phyloP scores from a whole-genome alignment of 2,329 filamentous ascomycete species.

The Hyphodiscus sp. region DNA sequence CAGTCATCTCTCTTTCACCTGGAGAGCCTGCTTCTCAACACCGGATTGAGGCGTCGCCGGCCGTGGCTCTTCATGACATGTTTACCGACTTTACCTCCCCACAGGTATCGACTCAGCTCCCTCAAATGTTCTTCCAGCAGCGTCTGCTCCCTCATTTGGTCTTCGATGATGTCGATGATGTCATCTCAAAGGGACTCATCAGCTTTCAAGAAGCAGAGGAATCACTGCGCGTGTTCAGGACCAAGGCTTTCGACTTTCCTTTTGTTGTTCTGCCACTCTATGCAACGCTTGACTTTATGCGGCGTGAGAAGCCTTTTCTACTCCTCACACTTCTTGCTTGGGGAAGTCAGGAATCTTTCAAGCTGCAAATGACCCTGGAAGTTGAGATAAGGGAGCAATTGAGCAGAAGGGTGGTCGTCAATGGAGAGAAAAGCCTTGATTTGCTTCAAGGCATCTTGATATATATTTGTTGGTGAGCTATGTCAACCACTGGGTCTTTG shows the following conservation, averaged over 20 bases:
- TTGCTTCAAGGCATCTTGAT: constrained; percentile 50
- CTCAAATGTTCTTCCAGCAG: constrained; percentile 17
- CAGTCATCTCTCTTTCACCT: background rate
- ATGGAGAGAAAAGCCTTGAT: constrained; percentile 51
- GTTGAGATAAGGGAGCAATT: constrained; percentile 51
- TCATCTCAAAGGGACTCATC: constrained; percentile 10
- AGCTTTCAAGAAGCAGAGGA: constrained; percentile 15
- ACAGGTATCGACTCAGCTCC: background rate
- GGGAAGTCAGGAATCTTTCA: constrained; percentile 40
- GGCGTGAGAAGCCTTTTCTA: constrained; percentile 43
- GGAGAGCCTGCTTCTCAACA: background rate
- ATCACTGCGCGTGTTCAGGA: constrained; percentile 8
- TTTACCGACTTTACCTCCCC: background rate
- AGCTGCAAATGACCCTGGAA: constrained; percentile 48
- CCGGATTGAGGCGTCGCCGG: background rate
- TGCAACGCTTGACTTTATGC: constrained; percentile 41
- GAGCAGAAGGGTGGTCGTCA: constrained; percentile 49
- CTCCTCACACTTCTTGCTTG: constrained; percentile 47
- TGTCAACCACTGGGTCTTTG: background rate
- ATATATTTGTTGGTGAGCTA: constrained; percentile 49
- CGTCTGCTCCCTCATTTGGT: constrained; percentile 41
- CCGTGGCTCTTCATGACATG: background rate
- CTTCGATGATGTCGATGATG: constrained; percentile 32
- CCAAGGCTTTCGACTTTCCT: constrained; percentile 14
- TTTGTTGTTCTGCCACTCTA: constrained; percentile 26